phyloP scores from a whole-genome alignment of 2,329 filamentous ascomycete genomes.

The Colletotrichum lini region DNA sequence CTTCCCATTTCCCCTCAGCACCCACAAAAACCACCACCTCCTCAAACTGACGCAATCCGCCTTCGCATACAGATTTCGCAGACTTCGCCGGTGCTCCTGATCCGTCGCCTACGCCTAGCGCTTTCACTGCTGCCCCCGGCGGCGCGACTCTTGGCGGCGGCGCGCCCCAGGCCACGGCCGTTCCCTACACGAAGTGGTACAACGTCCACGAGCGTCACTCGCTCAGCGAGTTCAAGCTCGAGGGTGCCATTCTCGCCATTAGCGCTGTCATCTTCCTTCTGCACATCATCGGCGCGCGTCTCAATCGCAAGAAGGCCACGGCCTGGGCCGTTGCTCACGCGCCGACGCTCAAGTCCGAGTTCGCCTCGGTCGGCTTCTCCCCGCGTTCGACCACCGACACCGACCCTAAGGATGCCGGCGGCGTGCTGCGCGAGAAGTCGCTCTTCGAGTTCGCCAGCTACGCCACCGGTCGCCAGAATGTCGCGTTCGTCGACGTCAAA shows the following conservation, averaged over 20 bases:
- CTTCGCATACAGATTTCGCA: slow-evolving; percentile 80
- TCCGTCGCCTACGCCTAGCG: slow-evolving; percentile 67
- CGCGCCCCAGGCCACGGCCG: slow-evolving; percentile 62
- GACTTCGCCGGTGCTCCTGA: slow-evolving; percentile 89
- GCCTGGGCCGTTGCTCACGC: slow-evolving; percentile 85
- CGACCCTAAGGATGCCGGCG: slow-evolving; percentile 56
- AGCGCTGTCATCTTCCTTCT: slow-evolving; percentile 82
- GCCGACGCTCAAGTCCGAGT: slow-evolving; percentile 82
- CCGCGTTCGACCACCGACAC: slow-evolving; percentile 66
- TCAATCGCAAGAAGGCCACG: slow-evolving; percentile 85
- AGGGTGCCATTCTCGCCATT: slow-evolving; percentile 84
- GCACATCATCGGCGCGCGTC: slow-evolving; percentile 84
- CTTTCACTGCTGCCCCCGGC: slow-evolving; percentile 57
- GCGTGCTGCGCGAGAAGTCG: slow-evolving; percentile 85
- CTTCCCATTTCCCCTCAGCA: slow-evolving; percentile 36
- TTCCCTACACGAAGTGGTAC: slow-evolving; percentile 95
- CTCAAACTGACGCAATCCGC: slow-evolving; percentile 47
- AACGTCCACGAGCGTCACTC: slow-evolving; percentile 93
- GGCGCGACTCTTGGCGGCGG: slow-evolving; percentile 62
- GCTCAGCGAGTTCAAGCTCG: slow-evolving; percentile 86
- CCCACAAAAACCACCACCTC: slow-evolving; percentile 37
- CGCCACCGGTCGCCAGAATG: slow-evolving; percentile 91
- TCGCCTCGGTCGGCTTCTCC: slow-evolving; percentile 87
- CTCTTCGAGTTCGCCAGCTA: slow-evolving; percentile 90
- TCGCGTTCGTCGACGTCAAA: slow-evolving; percentile 90